Evolutionary conservation across 2,329 filamentous ascomycete genomes (phyloP).

Genomic region (Paecilomyces formosus): DNA sequence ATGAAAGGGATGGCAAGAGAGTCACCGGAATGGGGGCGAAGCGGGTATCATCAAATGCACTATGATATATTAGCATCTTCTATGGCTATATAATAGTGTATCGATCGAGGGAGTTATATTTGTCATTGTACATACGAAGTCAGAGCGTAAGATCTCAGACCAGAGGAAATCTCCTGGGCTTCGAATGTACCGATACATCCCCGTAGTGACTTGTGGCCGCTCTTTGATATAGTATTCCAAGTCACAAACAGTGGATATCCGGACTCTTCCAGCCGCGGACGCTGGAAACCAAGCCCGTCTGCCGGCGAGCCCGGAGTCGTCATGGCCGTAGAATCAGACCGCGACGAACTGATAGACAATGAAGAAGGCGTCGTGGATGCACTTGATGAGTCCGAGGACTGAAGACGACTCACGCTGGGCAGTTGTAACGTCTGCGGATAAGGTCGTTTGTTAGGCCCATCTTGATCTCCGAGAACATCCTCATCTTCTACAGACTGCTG

Average conservation of each 20-base stretch:
- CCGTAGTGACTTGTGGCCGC: constrained; percentile 61
- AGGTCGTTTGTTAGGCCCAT: constrained; percentile 6
- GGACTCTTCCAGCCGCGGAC: constrained; percentile 26
- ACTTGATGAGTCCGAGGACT: constrained; percentile 33
- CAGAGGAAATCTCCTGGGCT: constrained; percentile 61
- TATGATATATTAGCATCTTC: constrained; percentile 17
- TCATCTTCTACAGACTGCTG: constrained; percentile 14
- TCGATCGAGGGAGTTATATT: background rate
- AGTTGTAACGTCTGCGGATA: constrained; percentile 19
- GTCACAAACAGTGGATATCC: constrained; percentile 83
- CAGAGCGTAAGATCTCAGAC: constrained; percentile 72
- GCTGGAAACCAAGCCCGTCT: constrained; percentile 11
- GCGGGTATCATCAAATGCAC: constrained; percentile 57
- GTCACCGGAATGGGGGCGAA: constrained; percentile 50
- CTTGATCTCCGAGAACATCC: constrained; percentile 17
- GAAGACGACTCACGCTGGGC: constrained; percentile 26
- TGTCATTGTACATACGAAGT: constrained; percentile 53
- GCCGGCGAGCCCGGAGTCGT: constrained; percentile 40
- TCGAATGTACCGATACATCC: constrained; percentile 97
- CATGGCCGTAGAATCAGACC: constrained; percentile 31
- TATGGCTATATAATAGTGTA: background rate
- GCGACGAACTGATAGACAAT: constrained; percentile 42
- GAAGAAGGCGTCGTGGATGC: constrained; percentile 35
- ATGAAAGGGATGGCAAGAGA: constrained; percentile 41
- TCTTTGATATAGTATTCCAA: constrained; percentile 70